phyloP scores from a whole-genome alignment of 805 yeast genomes.

The baker's yeast (Saccharomyces cerevisiae) region DNA sequence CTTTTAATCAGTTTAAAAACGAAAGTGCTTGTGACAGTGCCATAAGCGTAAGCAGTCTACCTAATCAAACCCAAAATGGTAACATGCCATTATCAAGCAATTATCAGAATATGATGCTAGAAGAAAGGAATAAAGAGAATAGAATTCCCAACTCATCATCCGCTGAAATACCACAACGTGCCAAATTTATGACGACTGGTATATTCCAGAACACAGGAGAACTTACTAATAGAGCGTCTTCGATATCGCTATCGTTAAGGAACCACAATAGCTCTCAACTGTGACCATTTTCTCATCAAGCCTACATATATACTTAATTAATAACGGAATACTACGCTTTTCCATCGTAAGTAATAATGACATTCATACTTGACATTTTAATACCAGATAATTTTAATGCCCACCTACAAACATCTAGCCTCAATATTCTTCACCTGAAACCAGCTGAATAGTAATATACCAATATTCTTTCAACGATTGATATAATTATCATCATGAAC shows the following conservation, averaged over 20 bases:
- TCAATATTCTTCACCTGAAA: neutral
- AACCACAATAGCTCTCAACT: conserved; percentile 5
- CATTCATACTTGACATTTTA: neutral
- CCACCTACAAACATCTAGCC: neutral
- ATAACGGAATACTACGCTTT: neutral
- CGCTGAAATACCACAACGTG: conserved; percentile 23
- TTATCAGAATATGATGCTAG: conserved; percentile 1
- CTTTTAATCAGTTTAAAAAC: conserved; percentile 22
- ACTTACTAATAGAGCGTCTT: conserved; percentile 22
- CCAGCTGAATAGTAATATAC: neutral
- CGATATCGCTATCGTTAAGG: conserved; percentile 19
- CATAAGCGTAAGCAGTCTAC: conserved; percentile 23
- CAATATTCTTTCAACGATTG: neutral
- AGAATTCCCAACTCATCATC: conserved; percentile 10
- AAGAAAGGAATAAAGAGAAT: conserved; percentile 18
- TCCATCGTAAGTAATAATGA: neutral
- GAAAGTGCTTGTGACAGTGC: conserved; percentile 24
- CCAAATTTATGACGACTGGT: conserved; percentile 24
- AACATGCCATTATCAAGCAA: neutral
- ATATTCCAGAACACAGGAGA: conserved; percentile 18
- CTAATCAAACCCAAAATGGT: conserved; percentile 3
- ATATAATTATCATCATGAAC: neutral
- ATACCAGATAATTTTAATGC: neutral
- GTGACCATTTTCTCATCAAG: neutral
- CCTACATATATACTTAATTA: neutral